Percentiles rank a stretch among this genome's conserved stretches.
Conservation (phyloP, 768 basidiomycete genomes). For the Mycena polygramma region DNA sequence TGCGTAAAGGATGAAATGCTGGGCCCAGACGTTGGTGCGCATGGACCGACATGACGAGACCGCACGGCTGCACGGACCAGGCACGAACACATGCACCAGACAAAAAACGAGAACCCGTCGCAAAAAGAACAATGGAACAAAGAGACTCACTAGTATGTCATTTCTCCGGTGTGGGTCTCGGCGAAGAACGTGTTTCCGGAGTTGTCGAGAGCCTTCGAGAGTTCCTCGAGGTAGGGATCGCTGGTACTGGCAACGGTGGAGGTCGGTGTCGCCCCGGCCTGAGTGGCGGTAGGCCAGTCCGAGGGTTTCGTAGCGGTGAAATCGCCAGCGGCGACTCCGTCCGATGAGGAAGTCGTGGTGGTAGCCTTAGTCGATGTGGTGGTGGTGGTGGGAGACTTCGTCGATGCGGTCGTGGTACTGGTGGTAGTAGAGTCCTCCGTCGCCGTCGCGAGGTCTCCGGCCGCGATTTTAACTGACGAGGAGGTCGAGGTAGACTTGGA, state of each 20-base stretch:
- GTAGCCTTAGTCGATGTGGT: slow-evolving; percentile 12
- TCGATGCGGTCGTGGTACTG: too few species aligned
- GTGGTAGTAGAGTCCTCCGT: too few species aligned
- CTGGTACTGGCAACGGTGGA: slow-evolving; percentile 41
- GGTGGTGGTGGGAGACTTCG: slow-evolving; percentile 10
- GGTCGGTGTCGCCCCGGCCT: slow-evolving; percentile 40
- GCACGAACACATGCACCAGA: neutral
- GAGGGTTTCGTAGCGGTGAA: slow-evolving; percentile 37
- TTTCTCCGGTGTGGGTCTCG: slow-evolving; percentile 42
- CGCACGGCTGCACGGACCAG: neutral
- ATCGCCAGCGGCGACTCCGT: slow-evolving; percentile 34
- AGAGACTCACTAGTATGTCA: slow-evolving; percentile 49
- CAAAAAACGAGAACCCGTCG: neutral
- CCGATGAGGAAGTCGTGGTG: neutral
- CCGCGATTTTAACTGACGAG: too few species aligned
- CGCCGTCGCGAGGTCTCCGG: too few species aligned
- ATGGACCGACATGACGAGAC: slow-evolving; percentile 1
- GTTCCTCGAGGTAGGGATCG: slow-evolving; percentile 46
- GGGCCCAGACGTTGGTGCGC: too few species aligned
- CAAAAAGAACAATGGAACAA: neutral
- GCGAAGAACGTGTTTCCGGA: slow-evolving; percentile 41
- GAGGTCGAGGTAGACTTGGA: too few species aligned
- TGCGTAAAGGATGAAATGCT: too few species aligned
- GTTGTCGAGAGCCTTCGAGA: slow-evolving; percentile 47
- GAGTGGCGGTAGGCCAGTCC: slow-evolving; percentile 45